Percentiles rank a stretch among this genome's conserved stretches.
These are phyloP conservation scores for Hypoxylon subgilvum DNA, from an alignment of 495 filamentous ascomycete species.

Conservation along the genomic window DNA sequence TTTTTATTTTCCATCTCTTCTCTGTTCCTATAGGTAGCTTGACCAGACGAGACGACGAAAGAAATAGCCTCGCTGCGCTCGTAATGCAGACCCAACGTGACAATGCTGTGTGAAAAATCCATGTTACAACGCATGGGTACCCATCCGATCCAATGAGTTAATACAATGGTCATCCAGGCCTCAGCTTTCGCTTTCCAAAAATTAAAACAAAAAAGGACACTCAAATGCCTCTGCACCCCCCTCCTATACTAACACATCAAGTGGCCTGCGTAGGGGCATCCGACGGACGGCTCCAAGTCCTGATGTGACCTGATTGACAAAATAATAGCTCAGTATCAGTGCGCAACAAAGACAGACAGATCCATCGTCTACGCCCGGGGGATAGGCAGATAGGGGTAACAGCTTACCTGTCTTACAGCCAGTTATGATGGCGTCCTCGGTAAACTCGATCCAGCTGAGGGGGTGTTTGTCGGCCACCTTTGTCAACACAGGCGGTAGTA, in stretches of 20 bases:
- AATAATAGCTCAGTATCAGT: constrained; percentile 17
- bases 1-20: too few relatives aligned
- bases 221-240: background rate
- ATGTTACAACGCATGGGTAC: too few relatives aligned
- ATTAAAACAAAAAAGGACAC: background rate
- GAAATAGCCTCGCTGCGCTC: too few relatives aligned
- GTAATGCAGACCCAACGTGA: too few relatives aligned
- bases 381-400: background rate
- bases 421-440: constrained; percentile 89
- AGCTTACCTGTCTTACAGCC: constrained; percentile 80
- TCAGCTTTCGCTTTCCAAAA: background rate
- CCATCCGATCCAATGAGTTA: constrained; percentile 11
- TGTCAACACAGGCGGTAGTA: constrained; percentile 92
- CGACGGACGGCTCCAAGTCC: constrained; percentile 81
- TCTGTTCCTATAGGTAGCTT: too few relatives aligned
- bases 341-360: background rate
- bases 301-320: constrained; percentile 92
- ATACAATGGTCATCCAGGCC: constrained; percentile 13
- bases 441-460: constrained; percentile 86
- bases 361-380: constrained; percentile 4
- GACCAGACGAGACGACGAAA: too few relatives aligned
- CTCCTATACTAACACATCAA: constrained; percentile 10
- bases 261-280: constrained; percentile 36
- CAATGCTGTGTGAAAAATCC: too few relatives aligned
- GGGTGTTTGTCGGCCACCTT: constrained; percentile 88